A percentile compares a stretch with the other conserved stretches of the same genome.
These are phyloP conservation scores for Cornus suecica DNA, from an alignment of 148 eudicot species.

Conservation along the genomic window DNA sequence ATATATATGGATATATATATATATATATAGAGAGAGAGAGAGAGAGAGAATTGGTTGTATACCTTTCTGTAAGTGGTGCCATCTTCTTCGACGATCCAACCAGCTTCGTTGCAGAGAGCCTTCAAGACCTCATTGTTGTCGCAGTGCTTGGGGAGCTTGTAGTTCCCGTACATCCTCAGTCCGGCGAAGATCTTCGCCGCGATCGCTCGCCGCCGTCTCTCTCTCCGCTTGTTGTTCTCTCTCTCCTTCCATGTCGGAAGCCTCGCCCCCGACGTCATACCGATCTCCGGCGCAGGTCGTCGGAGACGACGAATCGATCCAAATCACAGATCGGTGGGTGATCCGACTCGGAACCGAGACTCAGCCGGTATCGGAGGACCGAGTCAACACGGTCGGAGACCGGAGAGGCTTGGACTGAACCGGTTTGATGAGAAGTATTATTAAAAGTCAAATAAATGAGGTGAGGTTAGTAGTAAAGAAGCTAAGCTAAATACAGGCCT, in stretches of 20 bases:
- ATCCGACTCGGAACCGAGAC: conserved; percentile 1
- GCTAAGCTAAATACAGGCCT: conserved; percentile 12
- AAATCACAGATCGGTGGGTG: background rate
- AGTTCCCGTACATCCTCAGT: conserved; percentile 74
- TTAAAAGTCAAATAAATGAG: conserved; percentile 12
- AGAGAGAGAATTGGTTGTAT: background rate
- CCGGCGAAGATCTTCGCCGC: conserved; percentile 94
- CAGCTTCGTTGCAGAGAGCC: conserved; percentile 87
- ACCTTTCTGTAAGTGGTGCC: conserved; percentile 92
- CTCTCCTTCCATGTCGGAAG: conserved; percentile 95
- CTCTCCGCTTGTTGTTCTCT: conserved; percentile 89
- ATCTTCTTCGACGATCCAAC: conserved; percentile 91
- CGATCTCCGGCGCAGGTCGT: background rate
- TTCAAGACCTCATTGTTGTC: conserved; percentile 92
- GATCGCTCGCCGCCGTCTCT: conserved; percentile 83
- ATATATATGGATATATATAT: no score
- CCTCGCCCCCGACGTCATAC: conserved; percentile 72
- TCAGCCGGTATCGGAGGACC: background rate
- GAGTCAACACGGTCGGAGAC: background rate
- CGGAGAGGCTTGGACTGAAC: background rate
- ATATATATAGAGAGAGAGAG: background rate
- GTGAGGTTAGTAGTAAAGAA: background rate
- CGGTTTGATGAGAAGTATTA: background rate
- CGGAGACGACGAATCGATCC: background rate
- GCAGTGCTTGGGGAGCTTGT: conserved; percentile 84